Conservation (phyloP, 2,329 filamentous ascomycete genomes). For the Tolypocladium nubicola region DNA sequence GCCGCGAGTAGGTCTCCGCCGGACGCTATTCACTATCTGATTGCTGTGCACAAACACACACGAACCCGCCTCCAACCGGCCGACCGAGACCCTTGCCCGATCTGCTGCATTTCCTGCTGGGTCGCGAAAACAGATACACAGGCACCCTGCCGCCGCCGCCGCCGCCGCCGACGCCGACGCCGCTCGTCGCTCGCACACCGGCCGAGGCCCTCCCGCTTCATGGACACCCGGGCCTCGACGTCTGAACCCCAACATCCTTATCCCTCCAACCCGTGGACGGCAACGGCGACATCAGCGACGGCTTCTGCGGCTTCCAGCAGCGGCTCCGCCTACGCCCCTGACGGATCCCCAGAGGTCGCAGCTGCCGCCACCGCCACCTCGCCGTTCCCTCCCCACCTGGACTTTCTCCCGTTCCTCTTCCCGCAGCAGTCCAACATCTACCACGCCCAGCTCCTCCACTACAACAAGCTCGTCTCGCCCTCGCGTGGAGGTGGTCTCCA, state of each 20-base stretch:
- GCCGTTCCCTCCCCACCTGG: conserved; percentile 32
- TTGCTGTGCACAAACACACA: background rate
- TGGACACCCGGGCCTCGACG: conserved; percentile 27
- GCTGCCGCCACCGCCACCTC: conserved; percentile 10
- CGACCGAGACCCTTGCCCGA: background rate
- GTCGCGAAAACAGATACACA: background rate
- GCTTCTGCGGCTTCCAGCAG: conserved; percentile 13
- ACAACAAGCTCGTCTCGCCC: conserved; percentile 54
- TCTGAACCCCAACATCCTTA: conserved; percentile 28
- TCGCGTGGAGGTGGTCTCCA: conserved; percentile 45
- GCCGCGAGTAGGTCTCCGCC: background rate
- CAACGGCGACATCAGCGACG: conserved; percentile 15
- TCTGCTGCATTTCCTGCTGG: conserved; percentile 7
- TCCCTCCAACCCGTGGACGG: conserved; percentile 19
- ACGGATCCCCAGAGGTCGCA: conserved; percentile 19
- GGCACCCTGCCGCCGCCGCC: background rate
- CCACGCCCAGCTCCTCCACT: conserved; percentile 52
- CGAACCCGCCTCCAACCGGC: background rate
- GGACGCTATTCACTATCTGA: background rate
- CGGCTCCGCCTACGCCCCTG: conserved; percentile 15
- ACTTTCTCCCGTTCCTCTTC: conserved; percentile 46
- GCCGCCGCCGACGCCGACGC: background rate
- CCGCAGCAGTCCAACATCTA: conserved; percentile 49
- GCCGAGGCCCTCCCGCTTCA: conserved; percentile 18
- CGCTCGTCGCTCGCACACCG: background rate